Evolutionary conservation across 306 rosid genomes (phyloP), one percentile per base, ranked within the genome.

Genomic region (Cicer cuneatum): DNA sequence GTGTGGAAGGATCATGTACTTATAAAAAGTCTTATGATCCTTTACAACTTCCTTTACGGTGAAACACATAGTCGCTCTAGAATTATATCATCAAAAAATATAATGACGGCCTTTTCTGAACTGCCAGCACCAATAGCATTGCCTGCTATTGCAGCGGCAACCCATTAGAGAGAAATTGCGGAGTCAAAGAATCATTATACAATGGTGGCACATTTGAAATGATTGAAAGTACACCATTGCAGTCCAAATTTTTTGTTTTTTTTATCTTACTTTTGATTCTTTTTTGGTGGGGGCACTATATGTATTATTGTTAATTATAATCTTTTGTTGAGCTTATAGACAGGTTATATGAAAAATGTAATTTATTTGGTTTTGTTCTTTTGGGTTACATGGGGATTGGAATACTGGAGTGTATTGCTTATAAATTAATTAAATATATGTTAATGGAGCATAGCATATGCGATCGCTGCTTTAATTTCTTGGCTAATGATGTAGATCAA

Each of bases 1-100:
- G 37, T 19, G 0, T 85, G 89, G 89, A 63, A 79, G 15, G 65
- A 80, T 7, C 65, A 66, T 0, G 88, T 85, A 8, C 41, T 79
- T 1, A 45, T 72, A 0, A 76, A 49, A 13, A 82, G 69, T 19
- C 56, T 72, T 2, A 5, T 47, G 37, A 62, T 82, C 1, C 52
- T 85, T 0, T 74, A 75, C 19, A 73, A 75, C 5, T 85, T 85
- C 4, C 74, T 85, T 0, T 76, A 71, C 13, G 45, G 42, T 4
- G 72, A 45, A 52, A 6, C 49, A 4, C 65, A 6, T 40, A 14
- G 70, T 37, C 58, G 54, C 12, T 1, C 80, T 1, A n/a, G 46
- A 18, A 45, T 19, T 66, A 29, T 70, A 1, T 75, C 74, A 0
- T 14, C 77, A 0, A 71, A 76, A 53, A 33, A 54, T 12, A 69